phyloP scores from a whole-genome alignment of 1,284 basidiomycete species.

The Apiotrichum laibachii region DNA sequence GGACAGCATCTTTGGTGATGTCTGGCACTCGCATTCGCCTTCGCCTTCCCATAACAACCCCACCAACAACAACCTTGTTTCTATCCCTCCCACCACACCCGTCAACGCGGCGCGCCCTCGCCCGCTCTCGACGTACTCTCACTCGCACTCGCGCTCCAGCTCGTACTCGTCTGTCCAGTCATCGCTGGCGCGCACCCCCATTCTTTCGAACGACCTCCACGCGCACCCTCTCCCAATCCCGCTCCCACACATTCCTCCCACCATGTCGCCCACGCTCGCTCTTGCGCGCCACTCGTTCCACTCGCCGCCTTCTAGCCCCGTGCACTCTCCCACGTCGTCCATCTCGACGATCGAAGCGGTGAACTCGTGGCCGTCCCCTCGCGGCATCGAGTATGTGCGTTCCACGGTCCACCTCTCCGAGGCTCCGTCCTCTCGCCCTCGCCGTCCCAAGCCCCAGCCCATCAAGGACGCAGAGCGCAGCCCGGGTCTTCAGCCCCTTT shows the following conservation, averaged over 20 bases:
- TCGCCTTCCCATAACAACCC: background rate
- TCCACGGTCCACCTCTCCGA: background rate
- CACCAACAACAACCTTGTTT: background rate
- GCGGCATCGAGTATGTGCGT: slow-evolving; percentile 4
- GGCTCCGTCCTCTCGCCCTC: background rate
- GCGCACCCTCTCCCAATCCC: too few relatives aligned
- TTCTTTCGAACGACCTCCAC: background rate
- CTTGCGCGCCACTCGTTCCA: slow-evolving; percentile 4
- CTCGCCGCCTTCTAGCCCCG: background rate
- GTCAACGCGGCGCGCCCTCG: background rate
- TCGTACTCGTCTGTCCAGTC: slow-evolving; percentile 3
- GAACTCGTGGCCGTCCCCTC: background rate
- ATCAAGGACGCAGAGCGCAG: background rate
- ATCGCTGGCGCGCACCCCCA: background rate
- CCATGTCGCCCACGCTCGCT: slow-evolving; percentile 3
- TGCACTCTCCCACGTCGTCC: background rate
- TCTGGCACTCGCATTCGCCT: slow-evolving; percentile 1
- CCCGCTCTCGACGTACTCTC: background rate
- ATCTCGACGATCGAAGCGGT: background rate
- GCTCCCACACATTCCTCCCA: background rate
- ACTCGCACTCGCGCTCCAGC: slow-evolving; percentile 4
- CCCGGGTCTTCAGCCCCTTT: background rate
- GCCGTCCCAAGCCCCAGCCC: background rate
- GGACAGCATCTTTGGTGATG: slow-evolving; percentile 3
- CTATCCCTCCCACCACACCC: background rate